Percentiles rank a stretch among this genome's conserved stretches.
phyloP scores from a whole-genome alignment of 2,329 filamentous ascomycete genomes.

The Lomentospora prolificans region DNA sequence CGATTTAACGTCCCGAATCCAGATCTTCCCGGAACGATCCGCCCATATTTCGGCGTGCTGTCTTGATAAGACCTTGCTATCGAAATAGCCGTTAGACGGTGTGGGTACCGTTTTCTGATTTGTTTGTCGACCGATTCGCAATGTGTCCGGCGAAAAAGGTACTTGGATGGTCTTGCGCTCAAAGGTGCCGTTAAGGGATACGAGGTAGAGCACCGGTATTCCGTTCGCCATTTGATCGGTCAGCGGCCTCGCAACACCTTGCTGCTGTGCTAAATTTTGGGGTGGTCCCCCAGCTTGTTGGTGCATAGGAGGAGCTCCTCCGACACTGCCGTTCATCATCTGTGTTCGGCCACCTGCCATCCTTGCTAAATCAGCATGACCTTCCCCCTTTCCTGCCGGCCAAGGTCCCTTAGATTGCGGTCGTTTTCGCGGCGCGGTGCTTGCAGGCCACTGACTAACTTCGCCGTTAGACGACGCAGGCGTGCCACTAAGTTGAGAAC shows the following conservation, averaged over 20 bases:
- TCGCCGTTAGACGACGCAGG: constrained; percentile 36
- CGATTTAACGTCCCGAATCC: constrained; percentile 94
- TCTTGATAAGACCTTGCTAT: constrained; percentile 92
- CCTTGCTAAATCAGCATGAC: constrained; percentile 36
- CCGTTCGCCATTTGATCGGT: constrained; percentile 51
- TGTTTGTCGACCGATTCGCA: constrained; percentile 91
- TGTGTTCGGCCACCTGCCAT: constrained; percentile 27
- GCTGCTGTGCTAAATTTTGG: constrained; percentile 30
- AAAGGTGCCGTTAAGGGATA: constrained; percentile 92
- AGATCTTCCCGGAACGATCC: constrained; percentile 75
- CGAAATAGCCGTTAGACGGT: constrained; percentile 86
- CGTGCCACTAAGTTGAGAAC: constrained; percentile 53
- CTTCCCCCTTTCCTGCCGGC: constrained; percentile 37
- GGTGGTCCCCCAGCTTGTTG: constrained; percentile 27
- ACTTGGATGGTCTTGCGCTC: constrained; percentile 94
- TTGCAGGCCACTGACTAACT: constrained; percentile 31
- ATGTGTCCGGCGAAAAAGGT: constrained; percentile 84
- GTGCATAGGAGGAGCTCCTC: constrained; percentile 22
- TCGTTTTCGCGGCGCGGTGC: constrained; percentile 39
- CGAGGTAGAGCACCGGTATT: constrained; percentile 71
- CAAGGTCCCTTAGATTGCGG: constrained; percentile 41
- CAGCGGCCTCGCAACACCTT: constrained; percentile 46
- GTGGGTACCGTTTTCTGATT: constrained; percentile 94
- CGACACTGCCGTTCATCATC: constrained; percentile 25
- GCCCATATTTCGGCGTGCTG: constrained; percentile 97